Evolutionary conservation across 257 asterid genomes (phyloP), one percentile per base, ranked within the genome.

Genomic region (Capsicum baccatum): DNA sequence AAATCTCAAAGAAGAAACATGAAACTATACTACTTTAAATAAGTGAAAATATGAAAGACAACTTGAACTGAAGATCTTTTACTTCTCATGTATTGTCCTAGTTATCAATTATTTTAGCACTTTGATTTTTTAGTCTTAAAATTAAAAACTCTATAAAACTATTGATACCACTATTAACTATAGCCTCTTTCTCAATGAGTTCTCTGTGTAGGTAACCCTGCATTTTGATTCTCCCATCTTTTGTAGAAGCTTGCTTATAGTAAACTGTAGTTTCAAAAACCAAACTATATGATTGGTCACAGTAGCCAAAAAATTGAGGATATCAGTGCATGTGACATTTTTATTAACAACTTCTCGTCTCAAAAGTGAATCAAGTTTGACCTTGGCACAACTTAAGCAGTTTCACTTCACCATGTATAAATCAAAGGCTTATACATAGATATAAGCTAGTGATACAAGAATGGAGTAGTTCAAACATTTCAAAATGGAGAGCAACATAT

Each of bases 111-210:
- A 26, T 54, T 54, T 76, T 50, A 9, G 64, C 50, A 35, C 19
- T 14, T 26, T 0, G 50, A 26, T 54, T 78, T 52, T 68, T 54
- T 68, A 68, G 78, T 68, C 7, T 68, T 39, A 15, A 68, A 39
- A 39, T 68, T 4, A 2, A 2, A n/a, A 26, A 6, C 2, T 71
- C 58, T n/a, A 17, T 54, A 26, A 78, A 8, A 78, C 48, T 26
- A 54, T 78, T 76, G 81, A 52, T 9, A 76, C 33, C 81, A 76
- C 64, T 52, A 52, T 0, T 76, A 74, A 52, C 79, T 47, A 71
- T n/a, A 33, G 42, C 64, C 16, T 78, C 47, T 42, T 69, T 69
- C 79, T 16, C 79, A 42, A 69, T 54, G 78, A 69, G 78, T 69
- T 16, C 0, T 33, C 0, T 33, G 39, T 39, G 54, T 39, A 69